phyloP scores from a whole-genome alignment of 345 rosid genomes.

The Laguncularia racemosa region DNA sequence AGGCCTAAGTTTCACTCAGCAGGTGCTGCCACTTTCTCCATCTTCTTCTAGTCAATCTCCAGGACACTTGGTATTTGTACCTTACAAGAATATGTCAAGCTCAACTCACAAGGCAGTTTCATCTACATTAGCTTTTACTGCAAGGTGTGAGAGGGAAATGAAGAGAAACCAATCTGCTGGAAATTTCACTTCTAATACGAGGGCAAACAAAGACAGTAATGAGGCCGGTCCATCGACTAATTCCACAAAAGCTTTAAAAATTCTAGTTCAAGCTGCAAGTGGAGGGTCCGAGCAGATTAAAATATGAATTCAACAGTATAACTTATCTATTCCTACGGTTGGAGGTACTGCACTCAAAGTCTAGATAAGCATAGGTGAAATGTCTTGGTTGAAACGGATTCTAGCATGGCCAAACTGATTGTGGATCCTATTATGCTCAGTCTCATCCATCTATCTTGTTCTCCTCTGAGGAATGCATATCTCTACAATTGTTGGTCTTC shows the following conservation, averaged over 20 bases:
- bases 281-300: no score
- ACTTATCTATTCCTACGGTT: no score
- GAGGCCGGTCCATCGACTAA: constrained; percentile 24
- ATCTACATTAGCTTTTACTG: constrained; percentile 56
- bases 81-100: constrained; percentile 23
- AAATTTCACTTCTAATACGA: constrained; percentile 9
- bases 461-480: no score
- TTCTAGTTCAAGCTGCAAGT: constrained; percentile 8
- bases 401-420: no score
- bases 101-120: constrained; percentile 39
- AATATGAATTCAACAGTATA: no score
- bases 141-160: constrained; percentile 42
- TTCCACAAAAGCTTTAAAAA: constrained; percentile 30
- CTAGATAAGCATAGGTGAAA: no score
- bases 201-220: constrained; percentile 12
- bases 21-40: constrained; percentile 15
- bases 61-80: constrained; percentile 11
- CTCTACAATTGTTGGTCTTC: no score
- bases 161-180: constrained; percentile 21
- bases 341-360: no score
- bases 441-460: no score
- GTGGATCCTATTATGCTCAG: no score
- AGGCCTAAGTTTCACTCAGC: constrained; percentile 12
- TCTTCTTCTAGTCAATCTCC: constrained; percentile 22
- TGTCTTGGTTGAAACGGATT: no score